Base-by-base conservation (phyloP, 371 early-diverging fungal species). In the Sporodiniella umbellata region DNA sequence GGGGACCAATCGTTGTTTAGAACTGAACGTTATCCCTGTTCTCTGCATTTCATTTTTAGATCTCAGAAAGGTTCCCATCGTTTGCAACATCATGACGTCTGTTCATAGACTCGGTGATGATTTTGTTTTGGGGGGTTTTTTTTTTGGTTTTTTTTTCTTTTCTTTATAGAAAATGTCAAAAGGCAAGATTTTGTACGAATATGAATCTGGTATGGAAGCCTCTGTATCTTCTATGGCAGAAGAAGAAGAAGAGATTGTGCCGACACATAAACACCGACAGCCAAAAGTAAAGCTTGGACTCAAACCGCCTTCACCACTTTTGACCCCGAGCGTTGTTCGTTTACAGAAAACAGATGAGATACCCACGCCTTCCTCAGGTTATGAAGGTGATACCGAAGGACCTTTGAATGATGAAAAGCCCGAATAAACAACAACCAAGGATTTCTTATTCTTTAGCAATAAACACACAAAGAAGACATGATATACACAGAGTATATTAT, bases 331-430 rank as follows among this genome's bases (percentile, higher is more conserved):
- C 3, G 4, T 38, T 19, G 30, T 23, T 21, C 17, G 8, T 19
- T 22, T 44, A 45, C 19, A 39, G 28, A 45, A 40, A 21, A 5
- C 18, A 40, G 54, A 48, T n/a, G 59, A 59, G 18, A 6, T 50
- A 15, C 54, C 56, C 19, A 56, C 56, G 12, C 59, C 59, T n/a
- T 49, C 54, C 17, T 59, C 59, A 12, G 59, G 59, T 10, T 59
- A 59, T 40, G 59, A 59, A 33, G 59, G 59, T 4, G 59, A 59
- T 33, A 59, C 59, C 2, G 59, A 59, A 40, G 54, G 59, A 0
- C 59, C 59, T 18, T 24, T 44, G 15, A 30, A 24, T 25, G 45
- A 56, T 42, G 39, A 33, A 1, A 40, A 7, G n/a, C n/a, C n/a
- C n/a, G n/a, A n/a, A n/a, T n/a, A n/a, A n/a, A n/a, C n/a, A n/a